These are phyloP conservation scores for Podaxis sp. DNA, from an alignment of 768 basidiomycete genomes.

Conservation along the genomic window DNA sequence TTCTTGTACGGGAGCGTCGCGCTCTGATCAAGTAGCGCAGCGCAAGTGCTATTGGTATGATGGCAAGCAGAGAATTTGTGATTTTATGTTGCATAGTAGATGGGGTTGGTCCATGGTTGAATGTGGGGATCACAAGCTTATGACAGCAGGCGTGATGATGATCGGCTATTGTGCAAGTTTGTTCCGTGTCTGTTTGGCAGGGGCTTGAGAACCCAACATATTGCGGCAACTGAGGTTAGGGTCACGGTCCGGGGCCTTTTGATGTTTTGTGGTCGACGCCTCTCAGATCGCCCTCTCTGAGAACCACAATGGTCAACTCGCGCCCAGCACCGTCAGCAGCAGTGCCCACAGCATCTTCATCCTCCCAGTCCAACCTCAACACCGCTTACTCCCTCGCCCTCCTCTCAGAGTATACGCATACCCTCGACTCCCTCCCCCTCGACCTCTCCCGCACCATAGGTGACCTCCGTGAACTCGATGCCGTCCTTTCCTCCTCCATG, in stretches of 20 bases:
- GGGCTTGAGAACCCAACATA: not conserved
- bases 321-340: constrained; percentile 12
- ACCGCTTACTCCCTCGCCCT: constrained; percentile 63
- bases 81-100: not conserved
- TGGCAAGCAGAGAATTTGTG: constrained; percentile 14
- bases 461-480: constrained; percentile 97
- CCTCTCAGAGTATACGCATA: constrained; percentile 83
- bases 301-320: constrained; percentile 11
- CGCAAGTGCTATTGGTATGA: constrained; percentile 21
- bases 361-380: constrained; percentile 21
- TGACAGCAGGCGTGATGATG: not conserved
- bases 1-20: constrained; percentile 24
- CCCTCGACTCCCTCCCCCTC: constrained; percentile 88
- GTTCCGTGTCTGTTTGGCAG: not conserved
- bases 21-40: constrained; percentile 17
- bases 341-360: constrained; percentile 20
- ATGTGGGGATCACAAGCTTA: not conserved
- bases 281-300: not conserved
- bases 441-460: constrained; percentile 93
- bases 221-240: not conserved
- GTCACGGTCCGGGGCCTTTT: not conserved
- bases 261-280: not conserved
- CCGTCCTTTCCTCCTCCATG: constrained; percentile 90
- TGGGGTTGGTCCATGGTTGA: not conserved
- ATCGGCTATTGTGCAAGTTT: not conserved